Evolutionary conservation across 2,329 filamentous ascomycete genomes (phyloP).

Genomic region (Hypoxylon sp.): DNA sequence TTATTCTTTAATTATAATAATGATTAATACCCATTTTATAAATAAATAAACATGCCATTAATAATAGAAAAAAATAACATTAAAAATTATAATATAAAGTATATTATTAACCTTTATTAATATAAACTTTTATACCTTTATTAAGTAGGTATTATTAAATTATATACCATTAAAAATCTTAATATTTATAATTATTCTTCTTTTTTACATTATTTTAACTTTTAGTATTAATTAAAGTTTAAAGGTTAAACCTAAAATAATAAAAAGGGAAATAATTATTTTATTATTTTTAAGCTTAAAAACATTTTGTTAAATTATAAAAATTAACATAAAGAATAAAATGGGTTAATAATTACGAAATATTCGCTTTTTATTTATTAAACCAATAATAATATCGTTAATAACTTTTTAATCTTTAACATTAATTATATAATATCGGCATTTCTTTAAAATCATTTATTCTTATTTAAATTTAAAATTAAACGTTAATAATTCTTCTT

Average conservation of each 20-base stretch:
- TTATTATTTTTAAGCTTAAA: too few species aligned
- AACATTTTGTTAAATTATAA: conserved; percentile 5
- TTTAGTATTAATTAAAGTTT: conserved; percentile 4
- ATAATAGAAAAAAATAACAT: too few species aligned
- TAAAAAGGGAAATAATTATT: neutral
- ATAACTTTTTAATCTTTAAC: conserved; percentile 5
- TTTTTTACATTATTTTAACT: neutral
- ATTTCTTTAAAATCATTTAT: too few species aligned
- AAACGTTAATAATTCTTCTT: too few species aligned
- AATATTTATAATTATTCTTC: conserved; percentile 2
- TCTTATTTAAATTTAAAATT: too few species aligned
- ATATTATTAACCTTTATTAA: too few species aligned
- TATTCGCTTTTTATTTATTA: neutral
- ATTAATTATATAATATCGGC: conserved; percentile 1
- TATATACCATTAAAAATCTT: neutral
- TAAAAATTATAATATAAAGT: too few species aligned
- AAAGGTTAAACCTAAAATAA: neutral
- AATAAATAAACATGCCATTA: too few species aligned
- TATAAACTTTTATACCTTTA: too few species aligned
- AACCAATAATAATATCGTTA: conserved; percentile 1
- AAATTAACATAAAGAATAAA: neutral
- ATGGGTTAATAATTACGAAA: neutral
- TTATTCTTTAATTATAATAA: conserved; percentile 1
- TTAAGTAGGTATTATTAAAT: too few species aligned
- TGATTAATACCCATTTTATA: neutral